These are phyloP conservation scores for Eucalyptus viminalis DNA, from an alignment of 345 rosid genomes.

Conservation along the genomic window DNA sequence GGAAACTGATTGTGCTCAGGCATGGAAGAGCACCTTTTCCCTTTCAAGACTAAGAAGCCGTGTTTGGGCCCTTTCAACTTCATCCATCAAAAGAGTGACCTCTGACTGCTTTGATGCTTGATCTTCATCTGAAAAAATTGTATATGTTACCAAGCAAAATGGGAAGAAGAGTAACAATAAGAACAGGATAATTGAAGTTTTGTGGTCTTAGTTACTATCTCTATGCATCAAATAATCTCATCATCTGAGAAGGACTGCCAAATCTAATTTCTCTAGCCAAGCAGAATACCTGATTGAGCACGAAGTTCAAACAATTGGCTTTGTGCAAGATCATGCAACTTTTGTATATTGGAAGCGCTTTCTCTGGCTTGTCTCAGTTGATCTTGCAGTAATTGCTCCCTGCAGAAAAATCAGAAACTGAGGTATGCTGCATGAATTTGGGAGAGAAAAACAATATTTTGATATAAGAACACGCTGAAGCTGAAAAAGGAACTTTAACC, in stretches of 20 bases:
- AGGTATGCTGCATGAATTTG: neutral
- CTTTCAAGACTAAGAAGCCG: conserved; percentile 92
- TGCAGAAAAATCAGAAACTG: conserved; percentile 3
- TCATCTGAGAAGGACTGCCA: neutral
- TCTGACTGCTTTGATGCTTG: conserved; percentile 90
- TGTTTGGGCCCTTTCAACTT: conserved; percentile 97
- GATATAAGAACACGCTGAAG: neutral
- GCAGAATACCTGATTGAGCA: conserved; percentile 84
- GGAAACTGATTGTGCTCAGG: neutral
- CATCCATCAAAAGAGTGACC: conserved; percentile 92
- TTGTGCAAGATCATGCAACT: conserved; percentile 96
- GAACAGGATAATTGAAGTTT: neutral
- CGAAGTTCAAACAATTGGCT: conserved; percentile 90
- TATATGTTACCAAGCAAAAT: neutral
- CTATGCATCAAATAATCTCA: neutral
- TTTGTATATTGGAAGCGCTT: conserved; percentile 90
- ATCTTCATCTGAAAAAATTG: conserved; percentile 67
- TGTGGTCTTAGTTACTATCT: neutral
- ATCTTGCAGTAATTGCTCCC: conserved; percentile 95
- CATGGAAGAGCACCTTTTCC: conserved; percentile 56
- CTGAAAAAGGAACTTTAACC: neutral
- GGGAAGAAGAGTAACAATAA: neutral
- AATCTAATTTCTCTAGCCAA: neutral
- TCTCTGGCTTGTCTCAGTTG: conserved; percentile 95
- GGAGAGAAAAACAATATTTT: neutral